phyloP scores from a whole-genome alignment of 2,329 filamentous ascomycete species.

The Biscogniauxia marginata region DNA sequence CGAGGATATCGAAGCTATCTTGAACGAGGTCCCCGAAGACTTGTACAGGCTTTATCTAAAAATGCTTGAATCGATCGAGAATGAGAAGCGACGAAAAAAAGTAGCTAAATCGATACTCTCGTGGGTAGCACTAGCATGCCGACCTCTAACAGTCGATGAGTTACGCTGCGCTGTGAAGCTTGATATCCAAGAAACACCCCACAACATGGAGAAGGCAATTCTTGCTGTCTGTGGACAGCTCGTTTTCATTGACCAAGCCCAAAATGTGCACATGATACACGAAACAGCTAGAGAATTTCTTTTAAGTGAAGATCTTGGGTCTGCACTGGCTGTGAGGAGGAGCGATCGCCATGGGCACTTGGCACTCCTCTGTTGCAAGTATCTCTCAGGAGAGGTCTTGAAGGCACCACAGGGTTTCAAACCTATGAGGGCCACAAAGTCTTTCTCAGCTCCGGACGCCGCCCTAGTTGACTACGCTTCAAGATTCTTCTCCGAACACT shows the following conservation, averaged over 20 bases:
- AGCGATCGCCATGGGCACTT: slow-evolving; percentile 31
- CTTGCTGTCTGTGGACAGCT: slow-evolving; percentile 31
- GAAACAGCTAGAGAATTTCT: slow-evolving; percentile 33
- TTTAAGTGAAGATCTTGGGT: slow-evolving; percentile 15
- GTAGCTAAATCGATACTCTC: slow-evolving; percentile 26
- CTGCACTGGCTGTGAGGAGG: slow-evolving; percentile 19
- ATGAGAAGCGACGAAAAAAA: slow-evolving; percentile 14
- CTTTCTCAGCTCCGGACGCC: slow-evolving; percentile 11
- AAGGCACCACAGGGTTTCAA: slow-evolving; percentile 10
- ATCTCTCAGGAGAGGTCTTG: slow-evolving; percentile 20
- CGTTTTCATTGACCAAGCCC: slow-evolving; percentile 27
- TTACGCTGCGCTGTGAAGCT: slow-evolving; percentile 22
- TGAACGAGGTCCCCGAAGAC: slow-evolving; percentile 27
- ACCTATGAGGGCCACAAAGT: slow-evolving; percentile 7
- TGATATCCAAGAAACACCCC: slow-evolving; percentile 26
- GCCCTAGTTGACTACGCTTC: slow-evolving; percentile 26
- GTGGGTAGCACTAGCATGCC: slow-evolving; percentile 24
- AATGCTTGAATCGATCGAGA: slow-evolving; percentile 25
- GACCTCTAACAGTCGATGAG: slow-evolving; percentile 25
- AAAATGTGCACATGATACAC: slow-evolving; percentile 31
- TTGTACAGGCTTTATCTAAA: slow-evolving; percentile 26
- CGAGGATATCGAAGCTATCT: slow-evolving; percentile 28
- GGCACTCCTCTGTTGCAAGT: slow-evolving; percentile 24
- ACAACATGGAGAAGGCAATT: slow-evolving; percentile 27
- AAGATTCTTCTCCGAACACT: slow-evolving; percentile 26